Conservation (phyloP, 176 grass and related monocot species). For the Bothriochloa decipiens region DNA sequence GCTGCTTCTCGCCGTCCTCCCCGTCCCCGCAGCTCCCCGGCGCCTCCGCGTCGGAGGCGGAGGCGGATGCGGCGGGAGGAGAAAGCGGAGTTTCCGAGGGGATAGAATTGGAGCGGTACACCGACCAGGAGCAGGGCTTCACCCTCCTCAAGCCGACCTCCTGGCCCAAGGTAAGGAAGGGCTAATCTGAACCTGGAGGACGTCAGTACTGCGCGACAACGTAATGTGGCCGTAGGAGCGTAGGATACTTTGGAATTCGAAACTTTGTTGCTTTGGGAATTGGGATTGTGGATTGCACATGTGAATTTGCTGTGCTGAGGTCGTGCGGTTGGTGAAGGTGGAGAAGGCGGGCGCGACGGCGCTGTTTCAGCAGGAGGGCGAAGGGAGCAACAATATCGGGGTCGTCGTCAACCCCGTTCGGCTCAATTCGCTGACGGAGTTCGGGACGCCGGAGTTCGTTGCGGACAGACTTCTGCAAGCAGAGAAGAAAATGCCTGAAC, state of each 20-base stretch:
- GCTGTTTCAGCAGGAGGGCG: neutral
- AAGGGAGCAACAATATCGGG: constrained; percentile 76
- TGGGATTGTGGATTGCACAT: neutral
- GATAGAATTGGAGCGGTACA: constrained; percentile 63
- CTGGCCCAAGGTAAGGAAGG: constrained; percentile 72
- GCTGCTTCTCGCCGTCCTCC: constrained; percentile 46
- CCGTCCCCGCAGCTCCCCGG: constrained; percentile 30
- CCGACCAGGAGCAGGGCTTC: constrained; percentile 66
- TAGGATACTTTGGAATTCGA: neutral
- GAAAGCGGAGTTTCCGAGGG: neutral
- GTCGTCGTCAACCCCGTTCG: constrained; percentile 86
- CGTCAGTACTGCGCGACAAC: neutral
- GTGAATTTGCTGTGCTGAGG: neutral
- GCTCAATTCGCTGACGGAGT: constrained; percentile 74
- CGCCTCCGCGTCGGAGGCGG: constrained; percentile 42
- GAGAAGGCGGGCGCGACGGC: neutral
- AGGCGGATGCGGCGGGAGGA: neutral
- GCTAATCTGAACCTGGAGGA: neutral
- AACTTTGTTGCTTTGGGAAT: neutral
- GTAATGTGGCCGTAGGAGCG: neutral
- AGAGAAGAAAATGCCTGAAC: constrained; percentile 58
- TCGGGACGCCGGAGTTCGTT: constrained; percentile 83
- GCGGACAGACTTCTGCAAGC: constrained; percentile 86
- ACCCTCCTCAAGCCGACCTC: constrained; percentile 72
- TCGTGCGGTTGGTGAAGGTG: constrained; percentile 39